Percentiles rank a stretch among this genome's conserved stretches.
Evolutionary conservation across 164 flowering plant genomes (phyloP).

Genomic region (Chimonanthus salicifolius): DNA sequence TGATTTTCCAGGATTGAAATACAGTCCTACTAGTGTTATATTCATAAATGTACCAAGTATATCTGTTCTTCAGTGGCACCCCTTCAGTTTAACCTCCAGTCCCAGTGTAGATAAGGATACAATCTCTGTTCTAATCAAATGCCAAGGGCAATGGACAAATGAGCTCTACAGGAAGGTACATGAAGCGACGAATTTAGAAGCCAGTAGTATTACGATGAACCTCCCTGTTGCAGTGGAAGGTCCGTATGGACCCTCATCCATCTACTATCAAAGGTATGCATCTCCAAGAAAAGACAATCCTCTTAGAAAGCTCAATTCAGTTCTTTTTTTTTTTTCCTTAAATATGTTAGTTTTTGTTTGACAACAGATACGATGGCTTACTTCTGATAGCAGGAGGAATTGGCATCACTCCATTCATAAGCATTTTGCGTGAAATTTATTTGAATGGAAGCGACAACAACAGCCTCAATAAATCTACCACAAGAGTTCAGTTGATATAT

Average conservation of each 20-base stretch:
- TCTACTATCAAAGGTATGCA: slow-evolving; percentile 54
- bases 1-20: slow-evolving; percentile 47
- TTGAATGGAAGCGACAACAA: slow-evolving; percentile 16
- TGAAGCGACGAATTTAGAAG: slow-evolving; percentile 21
- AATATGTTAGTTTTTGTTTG: not conserved
- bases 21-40: slow-evolving; percentile 61
- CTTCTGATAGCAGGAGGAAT: slow-evolving; percentile 76
- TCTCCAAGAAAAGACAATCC: not conserved
- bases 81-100: slow-evolving; percentile 77
- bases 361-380: slow-evolving; percentile 65
- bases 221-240: slow-evolving; percentile 72
- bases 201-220: slow-evolving; percentile 26
- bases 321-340: not conserved
- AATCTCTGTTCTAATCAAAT: slow-evolving; percentile 54
- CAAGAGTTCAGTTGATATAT: slow-evolving; percentile 50
- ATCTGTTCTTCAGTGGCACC: slow-evolving; percentile 73
- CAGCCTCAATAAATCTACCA: slow-evolving; percentile 17
- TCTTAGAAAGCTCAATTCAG: not conserved
- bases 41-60: slow-evolving; percentile 68
- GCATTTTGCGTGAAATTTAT: slow-evolving; percentile 63
- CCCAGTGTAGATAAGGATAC: slow-evolving; percentile 43
- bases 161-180: slow-evolving; percentile 42
- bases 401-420: slow-evolving; percentile 82
- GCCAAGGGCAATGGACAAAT: slow-evolving; percentile 73
- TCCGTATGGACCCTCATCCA: slow-evolving; percentile 73